A percentile compares a stretch with the other conserved stretches of the same genome.
Evolutionary conservation across 129 eudicot species (phyloP).

Genomic region (Tanacetum coccineum): DNA sequence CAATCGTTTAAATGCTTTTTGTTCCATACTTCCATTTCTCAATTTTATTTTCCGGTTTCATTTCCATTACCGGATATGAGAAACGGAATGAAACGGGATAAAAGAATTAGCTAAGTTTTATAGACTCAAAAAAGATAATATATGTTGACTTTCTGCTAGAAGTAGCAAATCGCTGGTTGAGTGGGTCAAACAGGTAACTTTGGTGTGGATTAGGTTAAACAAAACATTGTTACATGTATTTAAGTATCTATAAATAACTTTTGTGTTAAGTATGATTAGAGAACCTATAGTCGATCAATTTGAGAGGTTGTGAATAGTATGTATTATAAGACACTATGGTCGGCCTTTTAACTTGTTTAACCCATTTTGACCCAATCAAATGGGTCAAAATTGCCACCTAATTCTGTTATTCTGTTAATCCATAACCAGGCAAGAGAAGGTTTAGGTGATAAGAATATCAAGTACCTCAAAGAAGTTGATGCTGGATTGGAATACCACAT

Average conservation of each 20-base stretch:
- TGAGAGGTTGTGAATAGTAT: not conserved
- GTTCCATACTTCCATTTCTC: no score
- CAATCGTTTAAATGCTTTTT: no score
- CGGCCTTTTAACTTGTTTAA: not conserved
- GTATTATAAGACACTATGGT: not conserved
- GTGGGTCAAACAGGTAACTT: not conserved
- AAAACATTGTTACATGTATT: no score
- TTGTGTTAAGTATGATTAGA: not conserved
- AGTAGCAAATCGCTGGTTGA: not conserved
- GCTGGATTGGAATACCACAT: conserved; percentile 41
- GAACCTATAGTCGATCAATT: not conserved
- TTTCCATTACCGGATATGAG: no score
- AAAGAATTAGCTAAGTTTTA: no score
- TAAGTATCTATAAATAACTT: not conserved
- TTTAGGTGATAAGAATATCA: not conserved
- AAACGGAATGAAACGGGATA: no score
- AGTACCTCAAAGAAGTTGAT: conserved; percentile 87
- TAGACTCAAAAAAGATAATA: not conserved
- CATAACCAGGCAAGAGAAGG: not conserved
- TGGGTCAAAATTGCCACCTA: not conserved
- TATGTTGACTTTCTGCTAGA: not conserved
- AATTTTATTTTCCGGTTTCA: no score
- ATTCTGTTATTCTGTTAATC: not conserved
- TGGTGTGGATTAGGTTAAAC: not conserved
- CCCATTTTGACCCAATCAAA: not conserved